These are phyloP conservation scores for Cucurbita ficifolia DNA, from an alignment of 306 rosid genomes.

Conservation along the genomic window DNA sequence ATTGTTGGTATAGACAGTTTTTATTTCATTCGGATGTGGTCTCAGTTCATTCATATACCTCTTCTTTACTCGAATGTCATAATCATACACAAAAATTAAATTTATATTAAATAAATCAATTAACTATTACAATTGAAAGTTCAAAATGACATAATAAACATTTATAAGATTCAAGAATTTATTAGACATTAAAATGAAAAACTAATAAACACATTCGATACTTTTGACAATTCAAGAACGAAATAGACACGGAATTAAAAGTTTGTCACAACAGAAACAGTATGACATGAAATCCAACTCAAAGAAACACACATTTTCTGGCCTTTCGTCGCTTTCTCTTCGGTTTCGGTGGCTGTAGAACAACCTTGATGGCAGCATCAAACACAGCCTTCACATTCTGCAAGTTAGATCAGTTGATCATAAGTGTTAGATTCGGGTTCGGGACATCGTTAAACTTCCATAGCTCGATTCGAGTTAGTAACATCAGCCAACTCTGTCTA, in stretches of 20 bases:
- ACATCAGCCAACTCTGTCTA: neutral
- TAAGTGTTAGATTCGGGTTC: neutral
- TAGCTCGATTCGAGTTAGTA: neutral
- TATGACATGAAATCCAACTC: neutral
- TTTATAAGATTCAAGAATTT: no score
- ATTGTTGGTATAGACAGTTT: no score
- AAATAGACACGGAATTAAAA: no score
- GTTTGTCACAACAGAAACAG: constrained; percentile 1
- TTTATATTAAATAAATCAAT: no score
- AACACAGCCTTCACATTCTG: constrained; percentile 53
- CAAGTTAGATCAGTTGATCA: neutral
- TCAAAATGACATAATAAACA: no score
- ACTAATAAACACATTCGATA: no score
- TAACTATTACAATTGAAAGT: no score
- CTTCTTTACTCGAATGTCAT: no score
- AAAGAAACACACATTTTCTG: constrained; percentile 22
- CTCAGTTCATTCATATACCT: no score
- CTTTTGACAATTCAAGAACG: neutral
- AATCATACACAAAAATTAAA: no score
- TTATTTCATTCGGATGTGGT: no score
- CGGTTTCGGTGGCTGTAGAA: constrained; percentile 39
- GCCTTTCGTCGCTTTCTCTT: constrained; percentile 33
- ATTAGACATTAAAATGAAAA: neutral
- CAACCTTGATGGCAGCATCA: constrained; percentile 61
- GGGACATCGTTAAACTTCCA: neutral